Evolutionary conservation across 2,329 filamentous ascomycete species (phyloP).

Genomic region (Fusarium paranaense): DNA sequence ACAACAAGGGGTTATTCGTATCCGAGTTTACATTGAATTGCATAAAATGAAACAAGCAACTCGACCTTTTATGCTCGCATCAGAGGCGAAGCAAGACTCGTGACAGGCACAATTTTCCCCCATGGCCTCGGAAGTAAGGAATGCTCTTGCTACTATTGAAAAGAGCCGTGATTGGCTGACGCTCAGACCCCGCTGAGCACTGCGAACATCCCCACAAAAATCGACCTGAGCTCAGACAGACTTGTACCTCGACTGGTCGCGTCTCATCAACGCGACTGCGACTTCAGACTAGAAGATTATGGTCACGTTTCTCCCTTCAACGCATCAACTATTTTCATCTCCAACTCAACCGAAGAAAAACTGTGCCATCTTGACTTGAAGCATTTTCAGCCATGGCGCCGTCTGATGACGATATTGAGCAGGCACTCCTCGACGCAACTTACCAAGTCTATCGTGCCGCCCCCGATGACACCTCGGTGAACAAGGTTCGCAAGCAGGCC

Average conservation of each 20-base stretch:
- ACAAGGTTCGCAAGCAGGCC: constrained; percentile 64
- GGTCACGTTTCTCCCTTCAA: constrained; percentile 1
- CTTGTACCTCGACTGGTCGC: constrained; percentile 17
- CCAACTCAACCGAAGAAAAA: neutral
- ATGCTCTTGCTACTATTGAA: neutral
- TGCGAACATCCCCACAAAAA: constrained; percentile 20
- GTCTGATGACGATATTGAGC: constrained; percentile 56
- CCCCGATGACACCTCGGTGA: constrained; percentile 65
- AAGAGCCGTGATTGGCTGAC: constrained; percentile 33
- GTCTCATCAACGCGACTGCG: constrained; percentile 36
- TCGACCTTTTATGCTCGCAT: neutral
- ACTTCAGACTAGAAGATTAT: constrained; percentile 8
- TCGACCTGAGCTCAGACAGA: constrained; percentile 11
- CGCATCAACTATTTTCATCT: neutral
- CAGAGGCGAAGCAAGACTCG: neutral
- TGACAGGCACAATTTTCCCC: neutral
- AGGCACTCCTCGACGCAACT: constrained; percentile 60
- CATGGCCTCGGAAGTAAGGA: neutral
- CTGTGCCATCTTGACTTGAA: neutral
- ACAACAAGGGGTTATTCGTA: neutral
- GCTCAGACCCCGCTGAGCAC: constrained; percentile 27
- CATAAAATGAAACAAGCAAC: neutral
- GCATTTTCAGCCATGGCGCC: constrained; percentile 51
- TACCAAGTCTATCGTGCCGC: constrained; percentile 57
- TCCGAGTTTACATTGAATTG: neutral